Evolutionary conservation across 768 basidiomycete species (phyloP).

Genomic region (Botryobasidium botryosum): DNA sequence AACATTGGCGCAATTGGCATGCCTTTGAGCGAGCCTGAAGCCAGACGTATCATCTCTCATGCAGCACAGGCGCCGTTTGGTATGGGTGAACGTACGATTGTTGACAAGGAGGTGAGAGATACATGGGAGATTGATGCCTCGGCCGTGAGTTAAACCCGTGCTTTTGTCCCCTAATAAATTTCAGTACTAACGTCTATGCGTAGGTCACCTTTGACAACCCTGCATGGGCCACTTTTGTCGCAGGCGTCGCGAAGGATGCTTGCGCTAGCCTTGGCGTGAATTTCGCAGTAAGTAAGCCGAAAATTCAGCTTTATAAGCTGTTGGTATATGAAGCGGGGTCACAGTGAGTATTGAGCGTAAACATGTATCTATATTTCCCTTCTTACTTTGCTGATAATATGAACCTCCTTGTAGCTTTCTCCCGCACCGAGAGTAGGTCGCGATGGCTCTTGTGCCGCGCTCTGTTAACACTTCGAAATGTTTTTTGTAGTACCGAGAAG

Average conservation of each 20-base stretch:
- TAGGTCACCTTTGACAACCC: too few relatives aligned
- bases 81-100: conserved; percentile 26
- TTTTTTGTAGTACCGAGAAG: conserved; percentile 27
- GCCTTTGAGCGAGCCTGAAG: conserved; percentile 27
- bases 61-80: conserved; percentile 30
- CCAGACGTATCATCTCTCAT: conserved; percentile 22
- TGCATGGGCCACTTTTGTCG: too few relatives aligned
- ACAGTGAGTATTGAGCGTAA: conserved; percentile 29
- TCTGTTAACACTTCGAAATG: not conserved
- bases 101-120: conserved; percentile 30
- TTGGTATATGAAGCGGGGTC: conserved; percentile 33
- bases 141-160: conserved; percentile 16
- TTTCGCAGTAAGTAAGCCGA: too few relatives aligned
- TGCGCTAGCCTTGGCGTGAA: too few relatives aligned
- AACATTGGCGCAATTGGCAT: conserved; percentile 30
- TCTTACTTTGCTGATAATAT: not conserved
- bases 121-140: conserved; percentile 21
- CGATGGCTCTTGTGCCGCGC: not conserved
- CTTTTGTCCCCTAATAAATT: too few relatives aligned
- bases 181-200: too few relatives aligned
- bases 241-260: too few relatives aligned
- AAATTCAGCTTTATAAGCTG: conserved; percentile 31
- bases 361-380: not conserved
- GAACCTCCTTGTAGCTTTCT: conserved; percentile 24
- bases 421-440: conserved; percentile 32